phyloP scores from a whole-genome alignment of 257 asterid species.

The Nicotiana otophora region DNA sequence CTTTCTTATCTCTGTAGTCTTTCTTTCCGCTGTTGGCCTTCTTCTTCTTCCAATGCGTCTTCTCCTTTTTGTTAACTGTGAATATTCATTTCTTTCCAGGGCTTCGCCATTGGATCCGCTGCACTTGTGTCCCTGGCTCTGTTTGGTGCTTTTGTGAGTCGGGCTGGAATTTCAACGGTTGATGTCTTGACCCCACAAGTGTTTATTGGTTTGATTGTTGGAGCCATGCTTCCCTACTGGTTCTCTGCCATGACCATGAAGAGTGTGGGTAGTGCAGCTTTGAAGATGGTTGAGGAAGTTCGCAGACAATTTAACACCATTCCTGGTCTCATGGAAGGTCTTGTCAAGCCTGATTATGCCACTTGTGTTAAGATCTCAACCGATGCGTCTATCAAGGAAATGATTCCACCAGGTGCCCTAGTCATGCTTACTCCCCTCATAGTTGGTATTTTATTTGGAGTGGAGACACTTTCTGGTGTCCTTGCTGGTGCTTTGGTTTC shows the following conservation, averaged over 20 bases:
- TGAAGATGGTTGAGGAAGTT: conserved; percentile 92
- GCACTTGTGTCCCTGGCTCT: conserved; percentile 88
- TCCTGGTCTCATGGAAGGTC: conserved; percentile 88
- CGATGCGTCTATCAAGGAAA: conserved; percentile 87
- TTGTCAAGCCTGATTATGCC: conserved; percentile 73
- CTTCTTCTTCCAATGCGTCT: background rate
- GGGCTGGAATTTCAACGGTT: conserved; percentile 68
- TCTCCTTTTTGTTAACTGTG: background rate
- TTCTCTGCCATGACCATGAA: conserved; percentile 97
- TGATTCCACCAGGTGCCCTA: conserved; percentile 93
- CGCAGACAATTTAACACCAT: conserved; percentile 84
- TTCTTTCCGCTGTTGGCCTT: background rate
- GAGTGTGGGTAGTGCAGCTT: conserved; percentile 92
- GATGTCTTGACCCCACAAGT: conserved; percentile 88
- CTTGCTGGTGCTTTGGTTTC: conserved; percentile 93
- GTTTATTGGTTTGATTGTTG: conserved; percentile 77
- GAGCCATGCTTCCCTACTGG: conserved; percentile 97
- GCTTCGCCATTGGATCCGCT: conserved; percentile 96
- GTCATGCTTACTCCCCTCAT: conserved; percentile 92
- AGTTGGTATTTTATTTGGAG: conserved; percentile 78
- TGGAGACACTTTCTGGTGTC: conserved; percentile 84
- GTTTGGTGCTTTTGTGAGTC: conserved; percentile 90
- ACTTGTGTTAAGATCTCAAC: conserved; percentile 89
- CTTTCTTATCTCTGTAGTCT: background rate
- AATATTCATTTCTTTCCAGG: conserved; percentile 29